phyloP scores from a whole-genome alignment of 2,329 filamentous ascomycete species.

The Blastomyces emzantsi region DNA sequence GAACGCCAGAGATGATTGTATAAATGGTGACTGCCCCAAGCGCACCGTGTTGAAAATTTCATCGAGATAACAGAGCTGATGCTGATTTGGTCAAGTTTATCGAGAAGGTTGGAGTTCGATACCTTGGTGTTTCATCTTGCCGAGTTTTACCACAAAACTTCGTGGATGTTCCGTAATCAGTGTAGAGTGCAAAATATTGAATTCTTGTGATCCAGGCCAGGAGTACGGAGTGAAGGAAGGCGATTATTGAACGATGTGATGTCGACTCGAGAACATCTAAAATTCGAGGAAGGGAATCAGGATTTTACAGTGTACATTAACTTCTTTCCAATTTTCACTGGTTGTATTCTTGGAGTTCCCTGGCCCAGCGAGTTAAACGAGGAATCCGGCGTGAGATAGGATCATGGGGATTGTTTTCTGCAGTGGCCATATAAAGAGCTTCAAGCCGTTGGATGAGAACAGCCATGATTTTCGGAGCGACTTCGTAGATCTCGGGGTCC shows the following conservation, averaged over 20 bases:
- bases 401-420: constrained; percentile 44
- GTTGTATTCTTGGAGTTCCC: constrained; percentile 24
- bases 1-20: not conserved
- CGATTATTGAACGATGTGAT: not conserved
- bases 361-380: constrained; percentile 36
- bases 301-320: not conserved
- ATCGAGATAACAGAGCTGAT: not conserved
- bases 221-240: not conserved
- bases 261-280: not conserved
- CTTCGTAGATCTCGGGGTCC: constrained; percentile 48
- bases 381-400: constrained; percentile 46
- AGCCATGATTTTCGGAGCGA: constrained; percentile 52
- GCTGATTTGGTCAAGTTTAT: not conserved
- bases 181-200: not conserved
- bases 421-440: constrained; percentile 48
- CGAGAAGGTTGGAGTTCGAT: not conserved
- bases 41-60: not conserved
- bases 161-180: not conserved
- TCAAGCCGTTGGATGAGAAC: constrained; percentile 50
- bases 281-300: not conserved
- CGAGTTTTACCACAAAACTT: not conserved
- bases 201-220: not conserved
- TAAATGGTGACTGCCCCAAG: not conserved
- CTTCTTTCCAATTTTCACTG: constrained; percentile 4
- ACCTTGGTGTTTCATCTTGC: not conserved